Evolutionary conservation across 495 filamentous ascomycete species (phyloP), one percentile per base, ranked within the genome.

Genomic region (Neurospora sp.): DNA sequence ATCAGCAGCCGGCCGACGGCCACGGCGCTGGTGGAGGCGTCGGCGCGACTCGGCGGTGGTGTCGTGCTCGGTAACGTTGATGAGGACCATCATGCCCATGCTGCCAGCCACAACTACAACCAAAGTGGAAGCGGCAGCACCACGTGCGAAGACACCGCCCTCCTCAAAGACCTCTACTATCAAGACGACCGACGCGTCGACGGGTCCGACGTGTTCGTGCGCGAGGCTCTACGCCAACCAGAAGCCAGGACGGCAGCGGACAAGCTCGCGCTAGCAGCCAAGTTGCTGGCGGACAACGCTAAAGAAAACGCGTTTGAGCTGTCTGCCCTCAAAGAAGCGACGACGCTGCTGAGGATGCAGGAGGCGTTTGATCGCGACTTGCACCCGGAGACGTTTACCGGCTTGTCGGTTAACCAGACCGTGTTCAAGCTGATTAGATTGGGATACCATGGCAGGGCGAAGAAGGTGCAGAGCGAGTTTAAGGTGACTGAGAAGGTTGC

Each of bases 111-210:
- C 12, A 53, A 4, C 2, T 61, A 61, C 53, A 61, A 35, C 12
- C 53, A 61, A 61, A 14, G 22, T 12, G 53, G 22, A 6, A 61
- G 53, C 53, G 53, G 53, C 12, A 35, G 22, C 48, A 61, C 53
- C 12, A 61, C 53, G 1, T 61, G 53, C 31, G 89, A 93, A 69
- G 96, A 98, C 76, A 86, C 85, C 4, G 91, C 96, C 22, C 80
- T 99, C 10, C 88, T 98, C 12, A 98, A 98, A 78, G 96, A 98
- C 79, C 86, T 99, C 35, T 99, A 95, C 82, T 98, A 99, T 77
- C 96, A 98, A 83, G 96, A 98, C 76, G 96, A 99, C 80, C 91
- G 94, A 8, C 91, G 94, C 0, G 83, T 93, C 31, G 96, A 99
- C 73, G 94, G 96, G 20, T 90, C 96, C 1, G 91, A 94, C 73